These are phyloP conservation scores for Geotrichum armillariae DNA, from an alignment of 1,139 yeast genomes.

Conservation along the genomic window DNA sequence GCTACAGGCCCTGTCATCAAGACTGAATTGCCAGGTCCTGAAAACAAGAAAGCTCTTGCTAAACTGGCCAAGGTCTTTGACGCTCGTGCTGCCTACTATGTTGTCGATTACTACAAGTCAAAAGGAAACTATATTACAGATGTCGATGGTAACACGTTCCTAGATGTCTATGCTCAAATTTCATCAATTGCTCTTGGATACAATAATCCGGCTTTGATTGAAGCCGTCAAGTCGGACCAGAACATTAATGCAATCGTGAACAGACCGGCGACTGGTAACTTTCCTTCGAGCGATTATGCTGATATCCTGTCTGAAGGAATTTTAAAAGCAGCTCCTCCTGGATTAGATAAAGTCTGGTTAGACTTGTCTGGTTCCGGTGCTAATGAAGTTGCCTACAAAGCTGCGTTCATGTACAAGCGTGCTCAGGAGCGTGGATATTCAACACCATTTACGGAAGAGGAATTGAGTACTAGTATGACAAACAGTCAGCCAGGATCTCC, in stretches of 20 bases:
- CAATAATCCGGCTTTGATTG: constrained; percentile 68
- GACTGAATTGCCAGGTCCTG: constrained; percentile 66
- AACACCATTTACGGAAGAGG: constrained; percentile 59
- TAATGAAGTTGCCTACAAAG: constrained; percentile 80
- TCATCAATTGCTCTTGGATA: constrained; percentile 79
- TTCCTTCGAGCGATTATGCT: constrained; percentile 64
- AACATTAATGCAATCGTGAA: constrained; percentile 69
- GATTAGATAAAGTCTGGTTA: constrained; percentile 67
- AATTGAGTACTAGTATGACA: constrained; percentile 60
- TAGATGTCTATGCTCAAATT: constrained; percentile 76
- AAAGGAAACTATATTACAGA: constrained; percentile 71
- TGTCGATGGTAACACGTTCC: constrained; percentile 64
- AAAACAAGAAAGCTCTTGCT: constrained; percentile 48
- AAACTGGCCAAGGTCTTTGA: constrained; percentile 59
- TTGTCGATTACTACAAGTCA: constrained; percentile 68
- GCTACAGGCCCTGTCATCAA: constrained; percentile 59
- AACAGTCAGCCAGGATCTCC: constrained; percentile 74
- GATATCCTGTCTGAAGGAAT: constrained; percentile 56
- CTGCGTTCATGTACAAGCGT: constrained; percentile 77
- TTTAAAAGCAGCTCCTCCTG: constrained; percentile 68
- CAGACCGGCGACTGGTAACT: constrained; percentile 78
- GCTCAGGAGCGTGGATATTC: constrained; percentile 51
- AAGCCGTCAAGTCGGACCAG: constrained; percentile 61
- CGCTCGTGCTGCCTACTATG: constrained; percentile 63
- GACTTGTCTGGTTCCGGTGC: constrained; percentile 84